Evolutionary conservation across 2,329 filamentous ascomycete species (phyloP), one percentile per base, ranked within the genome.

Genomic region (Cladosporium sp.): DNA sequence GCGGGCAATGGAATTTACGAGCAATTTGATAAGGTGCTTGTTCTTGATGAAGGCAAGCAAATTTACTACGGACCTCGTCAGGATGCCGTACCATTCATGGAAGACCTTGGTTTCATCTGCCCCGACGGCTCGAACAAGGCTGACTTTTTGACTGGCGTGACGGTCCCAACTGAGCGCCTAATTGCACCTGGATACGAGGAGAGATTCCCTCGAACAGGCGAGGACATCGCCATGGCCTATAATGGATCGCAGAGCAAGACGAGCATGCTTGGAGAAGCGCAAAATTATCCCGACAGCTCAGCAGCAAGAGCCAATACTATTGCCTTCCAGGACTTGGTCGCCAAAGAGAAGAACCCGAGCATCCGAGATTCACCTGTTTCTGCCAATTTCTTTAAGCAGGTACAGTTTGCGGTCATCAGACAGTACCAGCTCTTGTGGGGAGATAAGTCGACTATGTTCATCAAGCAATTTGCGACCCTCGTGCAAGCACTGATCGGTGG

Each of bases 1-100:
- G 83, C 84, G 2, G 81, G 82, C 5, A 84, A 87, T 49, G 80
- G 78, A 25, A 86, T 87, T 52, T 86, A 85, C 61, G 71, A 84
- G 19, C 72, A 82, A 0, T 86, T 87, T 60, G 83, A 87, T 62
- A 87, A 86, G 60, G 82, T 85, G 0, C 71, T 86, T 0, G 76
- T 87, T 8, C 73, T 87, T 2, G 82, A 86, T 39, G 76, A 80
- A 51, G 84, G 84, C 41, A 79, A 81, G 53, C 65, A 86, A 56
- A 74, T 85, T 36, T 87, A 78, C 68, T 86, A 84, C 55, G 84
- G 84, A 0, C 76, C 81, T 0, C 69, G 74, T 56, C 65, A 73
- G 7, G 71, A 82, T 53, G 84, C 84, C 0, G 68, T 73, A 4
- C 78, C 79, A 0, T 87, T 83, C 59, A 83, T 87, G 75, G 81